Conservation (phyloP, 108 stramenopile genomes). For the Thalassiosira profunda region DNA sequence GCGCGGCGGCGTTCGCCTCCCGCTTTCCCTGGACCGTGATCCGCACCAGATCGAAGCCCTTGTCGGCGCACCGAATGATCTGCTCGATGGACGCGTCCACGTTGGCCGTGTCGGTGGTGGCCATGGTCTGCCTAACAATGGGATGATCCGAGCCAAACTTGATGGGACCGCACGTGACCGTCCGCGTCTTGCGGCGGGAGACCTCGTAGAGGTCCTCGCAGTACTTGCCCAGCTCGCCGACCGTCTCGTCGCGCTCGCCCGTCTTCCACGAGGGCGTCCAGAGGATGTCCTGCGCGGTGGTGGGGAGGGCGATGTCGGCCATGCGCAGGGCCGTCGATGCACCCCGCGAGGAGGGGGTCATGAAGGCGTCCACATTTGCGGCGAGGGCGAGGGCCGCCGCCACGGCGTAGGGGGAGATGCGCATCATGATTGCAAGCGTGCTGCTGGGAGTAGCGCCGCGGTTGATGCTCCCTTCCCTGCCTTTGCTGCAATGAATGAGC, state of each 20-base stretch:
- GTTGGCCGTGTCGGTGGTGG: conserved; percentile 96
- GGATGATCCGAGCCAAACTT: conserved; percentile 96
- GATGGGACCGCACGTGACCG: conserved; percentile 89
- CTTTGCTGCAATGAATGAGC: too few species aligned
- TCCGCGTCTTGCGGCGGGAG: conserved; percentile 81
- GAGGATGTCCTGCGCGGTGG: conserved; percentile 61
- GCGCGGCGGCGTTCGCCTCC: conserved; percentile 88
- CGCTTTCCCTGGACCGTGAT: conserved; percentile 95
- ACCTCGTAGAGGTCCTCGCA: conserved; percentile 82
- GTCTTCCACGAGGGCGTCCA: conserved; percentile 92
- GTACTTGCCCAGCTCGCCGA: conserved; percentile 81
- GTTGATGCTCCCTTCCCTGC: too few species aligned
- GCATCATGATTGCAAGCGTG: conserved; percentile 15
- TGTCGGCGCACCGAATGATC: conserved; percentile 95
- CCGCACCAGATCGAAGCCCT: conserved; percentile 94
- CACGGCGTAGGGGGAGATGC: conserved; percentile 32
- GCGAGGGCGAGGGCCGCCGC: conserved; percentile 42
- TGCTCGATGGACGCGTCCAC: conserved; percentile 95
- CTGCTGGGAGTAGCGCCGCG: too few species aligned
- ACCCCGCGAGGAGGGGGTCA: conserved; percentile 8
- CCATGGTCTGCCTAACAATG: conserved; percentile 98
- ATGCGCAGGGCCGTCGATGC: neutral
- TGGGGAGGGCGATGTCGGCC: conserved; percentile 43
- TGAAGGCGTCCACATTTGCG: conserved; percentile 45
- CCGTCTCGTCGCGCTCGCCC: conserved; percentile 76